These are phyloP conservation scores for Ustilago esculenta DNA, from an alignment of 1,284 basidiomycete species.

Conservation along the genomic window DNA sequence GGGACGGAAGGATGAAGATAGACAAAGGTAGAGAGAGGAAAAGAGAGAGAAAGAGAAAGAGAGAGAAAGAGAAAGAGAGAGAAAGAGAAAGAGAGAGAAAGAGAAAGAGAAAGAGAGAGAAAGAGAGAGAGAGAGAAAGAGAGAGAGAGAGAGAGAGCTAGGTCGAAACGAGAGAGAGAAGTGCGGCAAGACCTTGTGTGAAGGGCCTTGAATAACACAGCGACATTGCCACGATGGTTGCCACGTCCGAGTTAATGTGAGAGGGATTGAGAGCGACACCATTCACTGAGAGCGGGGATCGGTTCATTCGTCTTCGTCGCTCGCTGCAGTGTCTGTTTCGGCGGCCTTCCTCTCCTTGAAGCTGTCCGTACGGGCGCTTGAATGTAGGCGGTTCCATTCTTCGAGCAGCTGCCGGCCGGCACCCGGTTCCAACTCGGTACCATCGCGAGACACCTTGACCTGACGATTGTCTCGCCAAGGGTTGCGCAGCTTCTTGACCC, in stretches of 20 bases:
- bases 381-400: slow-evolving; percentile 74
- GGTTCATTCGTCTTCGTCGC: slow-evolving; percentile 42
- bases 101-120: neutral
- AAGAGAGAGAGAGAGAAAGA: too few relatives aligned
- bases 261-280: neutral
- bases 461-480: slow-evolving; percentile 92
- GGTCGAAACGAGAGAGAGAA: too few relatives aligned
- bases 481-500: slow-evolving; percentile 82
- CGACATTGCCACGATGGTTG: slow-evolving; percentile 17
- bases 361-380: slow-evolving; percentile 9
- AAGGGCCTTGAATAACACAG: neutral
- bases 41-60: too few relatives aligned
- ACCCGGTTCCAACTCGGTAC: slow-evolving; percentile 87
- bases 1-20: too few relatives aligned
- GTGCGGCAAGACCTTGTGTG: too few relatives aligned
- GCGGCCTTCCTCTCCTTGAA: slow-evolving; percentile 12
- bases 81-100: neutral
- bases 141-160: too few relatives aligned
- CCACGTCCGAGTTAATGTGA: neutral
- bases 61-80: too few relatives aligned
- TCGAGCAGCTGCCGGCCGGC: slow-evolving; percentile 78
- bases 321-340: slow-evolving; percentile 1
- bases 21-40: neutral
- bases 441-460: slow-evolving; percentile 85
- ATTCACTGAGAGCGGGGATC: neutral